Conservation (phyloP, 805 yeast species). For the Candida sithepensis region DNA sequence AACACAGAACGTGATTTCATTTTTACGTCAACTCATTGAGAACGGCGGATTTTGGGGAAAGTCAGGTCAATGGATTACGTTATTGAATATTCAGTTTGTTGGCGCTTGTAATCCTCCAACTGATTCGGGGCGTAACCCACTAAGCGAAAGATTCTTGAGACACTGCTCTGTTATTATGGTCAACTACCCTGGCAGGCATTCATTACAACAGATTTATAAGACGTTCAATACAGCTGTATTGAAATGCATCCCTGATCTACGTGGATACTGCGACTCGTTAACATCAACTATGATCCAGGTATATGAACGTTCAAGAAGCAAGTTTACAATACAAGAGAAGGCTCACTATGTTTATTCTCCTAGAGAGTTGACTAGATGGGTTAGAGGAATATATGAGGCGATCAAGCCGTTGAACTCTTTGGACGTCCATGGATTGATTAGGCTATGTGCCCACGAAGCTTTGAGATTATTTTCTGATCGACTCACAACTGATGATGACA, state of each 20-base stretch:
- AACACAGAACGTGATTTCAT: constrained; percentile 65
- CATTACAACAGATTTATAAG: constrained; percentile 65
- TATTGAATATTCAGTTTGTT: constrained; percentile 72
- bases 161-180: constrained; percentile 66
- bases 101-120: constrained; percentile 94
- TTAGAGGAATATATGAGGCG: constrained; percentile 58
- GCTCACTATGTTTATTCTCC: constrained; percentile 80
- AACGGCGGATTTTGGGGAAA: constrained; percentile 74
- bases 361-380: constrained; percentile 87
- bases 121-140: constrained; percentile 65
- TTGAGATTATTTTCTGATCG: constrained; percentile 75
- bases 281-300: constrained; percentile 66
- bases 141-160: constrained; percentile 62
- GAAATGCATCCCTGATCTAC: constrained; percentile 55
- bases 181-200: constrained; percentile 67
- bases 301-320: constrained; percentile 42
- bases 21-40: constrained; percentile 73
- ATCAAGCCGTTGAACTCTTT: constrained; percentile 23
- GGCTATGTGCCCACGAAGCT: constrained; percentile 82
- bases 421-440: constrained; percentile 42
- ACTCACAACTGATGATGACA: constrained; percentile 45
- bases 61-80: constrained; percentile 57
- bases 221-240: constrained; percentile 55
- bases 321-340: constrained; percentile 37
- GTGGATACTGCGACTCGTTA: constrained; percentile 49